phyloP scores from a whole-genome alignment of 2,329 filamentous ascomycete species.

The Colletotrichum tabaci region DNA sequence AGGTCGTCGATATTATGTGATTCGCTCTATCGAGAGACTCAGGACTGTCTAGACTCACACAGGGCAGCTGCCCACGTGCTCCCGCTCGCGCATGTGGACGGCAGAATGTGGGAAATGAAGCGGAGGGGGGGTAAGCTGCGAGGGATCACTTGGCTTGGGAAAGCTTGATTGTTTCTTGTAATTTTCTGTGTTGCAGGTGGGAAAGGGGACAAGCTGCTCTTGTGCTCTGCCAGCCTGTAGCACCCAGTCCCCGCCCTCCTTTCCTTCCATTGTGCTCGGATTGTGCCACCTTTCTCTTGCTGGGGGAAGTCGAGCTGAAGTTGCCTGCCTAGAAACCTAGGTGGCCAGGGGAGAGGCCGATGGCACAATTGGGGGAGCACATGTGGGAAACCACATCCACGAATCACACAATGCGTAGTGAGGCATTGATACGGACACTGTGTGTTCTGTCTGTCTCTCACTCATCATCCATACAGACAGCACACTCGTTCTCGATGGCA shows the following conservation, averaged over 20 bases:
- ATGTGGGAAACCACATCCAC: slow-evolving; percentile 7
- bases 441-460: slow-evolving; percentile 20
- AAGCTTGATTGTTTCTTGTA: slow-evolving; percentile 34
- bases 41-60: slow-evolving; percentile 26
- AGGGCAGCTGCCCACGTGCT: slow-evolving; percentile 39
- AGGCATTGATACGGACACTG: slow-evolving; percentile 8
- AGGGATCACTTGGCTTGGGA: slow-evolving; percentile 24
- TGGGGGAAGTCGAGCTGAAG: slow-evolving; percentile 1
- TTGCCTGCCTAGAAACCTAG: background rate
- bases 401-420: slow-evolving; percentile 25
- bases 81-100: slow-evolving; percentile 24
- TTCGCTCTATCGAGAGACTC: background rate
- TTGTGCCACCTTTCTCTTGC: background rate
- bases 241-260: background rate
- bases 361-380: background rate
- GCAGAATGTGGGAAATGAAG: slow-evolving; percentile 32
- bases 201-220: slow-evolving; percentile 17
- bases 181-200: slow-evolving; percentile 14
- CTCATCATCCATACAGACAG: background rate
- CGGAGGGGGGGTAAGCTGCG: slow-evolving; percentile 25
- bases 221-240: background rate
- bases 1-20: slow-evolving; percentile 4
- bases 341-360: background rate
- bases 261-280: background rate
- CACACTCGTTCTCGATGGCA: background rate